These are phyloP conservation scores for Pseudozyma sp. DNA, from an alignment of 1,284 basidiomycete species.

Conservation along the genomic window DNA sequence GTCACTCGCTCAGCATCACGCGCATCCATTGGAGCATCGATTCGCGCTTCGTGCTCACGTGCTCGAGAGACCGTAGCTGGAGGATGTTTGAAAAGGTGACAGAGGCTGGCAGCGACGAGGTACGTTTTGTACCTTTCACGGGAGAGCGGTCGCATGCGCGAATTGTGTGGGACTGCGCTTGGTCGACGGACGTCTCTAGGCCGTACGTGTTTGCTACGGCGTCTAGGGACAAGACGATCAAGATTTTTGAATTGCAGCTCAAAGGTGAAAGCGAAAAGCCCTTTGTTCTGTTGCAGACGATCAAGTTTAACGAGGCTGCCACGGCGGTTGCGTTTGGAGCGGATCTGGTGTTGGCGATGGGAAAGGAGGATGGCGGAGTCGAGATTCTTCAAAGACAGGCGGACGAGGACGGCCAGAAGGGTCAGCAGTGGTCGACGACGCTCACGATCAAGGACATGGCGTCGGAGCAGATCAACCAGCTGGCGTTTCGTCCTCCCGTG, in stretches of 20 bases:
- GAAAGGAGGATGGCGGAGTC: slow-evolving; percentile 93
- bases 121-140: slow-evolving; percentile 41
- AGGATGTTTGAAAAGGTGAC: slow-evolving; percentile 75
- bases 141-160: slow-evolving; percentile 84
- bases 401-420: background rate
- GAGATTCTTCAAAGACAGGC: slow-evolving; percentile 71
- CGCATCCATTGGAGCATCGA: slow-evolving; percentile 87
- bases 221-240: slow-evolving; percentile 92
- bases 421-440: slow-evolving; percentile 23
- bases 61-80: slow-evolving; percentile 93
- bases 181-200: slow-evolving; percentile 73
- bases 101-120: slow-evolving; percentile 1
- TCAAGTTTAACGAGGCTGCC: slow-evolving; percentile 49
- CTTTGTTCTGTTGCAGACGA: slow-evolving; percentile 32
- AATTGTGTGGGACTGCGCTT: slow-evolving; percentile 95
- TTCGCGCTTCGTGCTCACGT: slow-evolving; percentile 81
- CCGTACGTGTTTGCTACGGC: slow-evolving; percentile 84
- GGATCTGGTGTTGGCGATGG: slow-evolving; percentile 78
- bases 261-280: slow-evolving; percentile 22
- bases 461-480: slow-evolving; percentile 56
- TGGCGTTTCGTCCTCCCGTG: slow-evolving; percentile 56
- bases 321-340: slow-evolving; percentile 50
- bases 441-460: slow-evolving; percentile 47
- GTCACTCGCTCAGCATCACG: slow-evolving; percentile 90
- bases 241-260: slow-evolving; percentile 43